Base-by-base conservation (phyloP, 495 filamentous ascomycete species). In the Penicillium diatomitis region DNA sequence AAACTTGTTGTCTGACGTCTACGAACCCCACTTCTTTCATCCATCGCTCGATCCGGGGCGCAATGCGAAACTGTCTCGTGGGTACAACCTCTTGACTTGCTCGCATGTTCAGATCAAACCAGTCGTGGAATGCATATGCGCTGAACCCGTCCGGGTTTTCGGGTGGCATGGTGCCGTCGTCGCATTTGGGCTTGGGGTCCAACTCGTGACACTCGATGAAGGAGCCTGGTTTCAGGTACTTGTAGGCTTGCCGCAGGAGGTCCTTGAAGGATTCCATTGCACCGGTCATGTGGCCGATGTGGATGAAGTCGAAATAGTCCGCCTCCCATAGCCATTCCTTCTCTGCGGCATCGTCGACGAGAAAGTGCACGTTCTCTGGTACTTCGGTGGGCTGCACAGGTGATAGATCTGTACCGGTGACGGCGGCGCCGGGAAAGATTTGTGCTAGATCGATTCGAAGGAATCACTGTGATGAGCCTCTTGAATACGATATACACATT, bases 181-280 rank as follows among this genome's bases (percentile, higher is more conserved):
- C 83, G 53, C 78, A 83, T 46, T 62, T 60, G 4, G 74, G 73
- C n/a, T 68, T 69, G n/a, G 67, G 67, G 46, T 78, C 72, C 29
- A 80, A 52, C 50, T 87, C 84, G 50, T 85, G 79, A 48, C 74
- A 74, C 62, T 86, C 83, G 38, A 85, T 62, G 60, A 75, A 86
- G 32, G 81, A 82, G n/a, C 82, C 82, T 0, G 83, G 81, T 52
- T 77, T 74, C 20, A 81, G 70, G 46, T 81, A 72, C 36, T 73
- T 64, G 44, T 60, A 70, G 11, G 64, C 55, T 46, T 72, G 70
- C 38, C 65, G 62, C 38, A 78, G 46, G 5, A 78, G 30, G 32
- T 62, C 57, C 50, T 64, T 70, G 52, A 64, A 69, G 20, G 65
- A 71, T 4, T 67, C 56, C 38, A 75, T 55, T 8, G 68, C 58